phyloP scores from a whole-genome alignment of 2,329 filamentous ascomycete genomes.

The Tolypocladium guangdongense region DNA sequence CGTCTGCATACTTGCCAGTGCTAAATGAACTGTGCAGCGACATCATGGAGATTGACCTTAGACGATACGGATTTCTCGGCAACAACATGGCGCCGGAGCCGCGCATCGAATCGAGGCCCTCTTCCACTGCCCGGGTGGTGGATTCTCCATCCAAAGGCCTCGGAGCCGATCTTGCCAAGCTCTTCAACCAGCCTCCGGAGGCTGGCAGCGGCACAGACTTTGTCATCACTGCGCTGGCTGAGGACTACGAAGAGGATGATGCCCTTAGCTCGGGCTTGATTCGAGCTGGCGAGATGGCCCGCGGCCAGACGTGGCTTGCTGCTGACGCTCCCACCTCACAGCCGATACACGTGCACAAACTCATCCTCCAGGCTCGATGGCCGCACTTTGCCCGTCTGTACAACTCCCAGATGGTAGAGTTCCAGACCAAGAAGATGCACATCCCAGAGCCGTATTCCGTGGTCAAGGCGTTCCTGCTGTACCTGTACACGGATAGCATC shows the following conservation, averaged over 20 bases:
- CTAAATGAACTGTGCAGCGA: conserved; percentile 38
- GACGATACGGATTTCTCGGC: conserved; percentile 81
- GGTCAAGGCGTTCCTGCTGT: conserved; percentile 89
- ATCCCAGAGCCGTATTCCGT: conserved; percentile 93
- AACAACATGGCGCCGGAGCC: conserved; percentile 56
- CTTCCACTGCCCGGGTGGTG: conserved; percentile 32
- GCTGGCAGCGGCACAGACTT: conserved; percentile 84
- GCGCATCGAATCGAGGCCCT: conserved; percentile 36
- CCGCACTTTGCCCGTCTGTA: conserved; percentile 91
- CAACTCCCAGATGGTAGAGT: conserved; percentile 91
- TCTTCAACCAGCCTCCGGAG: conserved; percentile 81
- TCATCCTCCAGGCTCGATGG: conserved; percentile 92
- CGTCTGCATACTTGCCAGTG: neutral
- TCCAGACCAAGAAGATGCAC: conserved; percentile 94
- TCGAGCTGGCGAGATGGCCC: conserved; percentile 29
- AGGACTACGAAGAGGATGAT: conserved; percentile 62
- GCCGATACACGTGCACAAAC: conserved; percentile 88
- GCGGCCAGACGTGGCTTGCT: conserved; percentile 45
- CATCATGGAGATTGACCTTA: conserved; percentile 85
- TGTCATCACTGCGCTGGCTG: conserved; percentile 75
- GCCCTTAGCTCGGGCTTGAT: conserved; percentile 40
- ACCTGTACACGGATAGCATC: conserved; percentile 94
- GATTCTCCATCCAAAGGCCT: conserved; percentile 56
- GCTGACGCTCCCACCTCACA: conserved; percentile 57
- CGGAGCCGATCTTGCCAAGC: conserved; percentile 72